These are phyloP conservation scores for Zygosaccharomyces gambellarensis DNA, from an alignment of 805 yeast species.

Conservation along the genomic window DNA sequence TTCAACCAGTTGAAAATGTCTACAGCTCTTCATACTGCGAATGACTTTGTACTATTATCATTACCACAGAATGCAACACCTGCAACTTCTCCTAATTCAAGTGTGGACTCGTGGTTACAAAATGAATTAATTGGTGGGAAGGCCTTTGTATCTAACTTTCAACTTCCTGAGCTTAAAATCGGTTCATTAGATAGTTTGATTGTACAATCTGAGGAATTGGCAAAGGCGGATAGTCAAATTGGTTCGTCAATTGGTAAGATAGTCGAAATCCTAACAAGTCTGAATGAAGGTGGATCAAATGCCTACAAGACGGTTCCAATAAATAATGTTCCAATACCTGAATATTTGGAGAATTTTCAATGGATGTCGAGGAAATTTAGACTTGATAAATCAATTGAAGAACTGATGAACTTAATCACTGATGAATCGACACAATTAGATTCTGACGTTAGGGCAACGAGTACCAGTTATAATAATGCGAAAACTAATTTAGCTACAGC, in stretches of 20 bases:
- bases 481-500: constrained; percentile 80
- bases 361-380: constrained; percentile 90
- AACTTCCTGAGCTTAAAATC: constrained; percentile 81
- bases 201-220: constrained; percentile 83
- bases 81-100: constrained; percentile 39
- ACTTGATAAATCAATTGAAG: constrained; percentile 75
- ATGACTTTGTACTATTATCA: constrained; percentile 46
- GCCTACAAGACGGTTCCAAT: constrained; percentile 50
- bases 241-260: constrained; percentile 64
- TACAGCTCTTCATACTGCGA: constrained; percentile 32
- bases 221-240: constrained; percentile 77
- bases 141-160: constrained; percentile 51
- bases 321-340: constrained; percentile 46
- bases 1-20: constrained; percentile 18
- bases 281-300: constrained; percentile 42
- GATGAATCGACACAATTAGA: constrained; percentile 80
- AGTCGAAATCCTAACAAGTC: constrained; percentile 60
- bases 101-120: constrained; percentile 50
- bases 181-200: constrained; percentile 92
- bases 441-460: constrained; percentile 74
- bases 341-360: constrained; percentile 66
- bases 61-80: constrained; percentile 54
- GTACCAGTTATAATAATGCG: constrained; percentile 71
- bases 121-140: constrained; percentile 52
- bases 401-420: constrained; percentile 63